Evolutionary conservation across 2,329 filamentous ascomycete genomes (phyloP).

Genomic region (Tympanopsis confertula): DNA sequence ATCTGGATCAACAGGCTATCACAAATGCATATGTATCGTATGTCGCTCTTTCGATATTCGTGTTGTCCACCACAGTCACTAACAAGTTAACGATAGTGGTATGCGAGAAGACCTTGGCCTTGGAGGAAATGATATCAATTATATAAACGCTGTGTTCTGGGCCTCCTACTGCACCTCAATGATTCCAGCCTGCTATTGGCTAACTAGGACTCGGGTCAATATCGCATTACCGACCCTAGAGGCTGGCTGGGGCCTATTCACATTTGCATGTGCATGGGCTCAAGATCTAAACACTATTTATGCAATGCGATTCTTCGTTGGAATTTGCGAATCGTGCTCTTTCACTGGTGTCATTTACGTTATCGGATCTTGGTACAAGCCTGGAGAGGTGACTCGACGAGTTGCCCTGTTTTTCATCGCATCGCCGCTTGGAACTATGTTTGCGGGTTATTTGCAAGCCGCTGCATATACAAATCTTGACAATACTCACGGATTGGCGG

Average conservation of each 20-base stretch:
- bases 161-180: conserved; percentile 25
- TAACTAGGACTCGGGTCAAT: conserved; percentile 15
- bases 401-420: conserved; percentile 17
- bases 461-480: conserved; percentile 17
- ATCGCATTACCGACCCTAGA: conserved; percentile 10
- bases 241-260: conserved; percentile 11
- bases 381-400: conserved; percentile 17
- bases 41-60: conserved; percentile 2
- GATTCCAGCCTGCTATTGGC: conserved; percentile 24
- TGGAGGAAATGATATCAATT: conserved; percentile 1
- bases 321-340: conserved; percentile 12
- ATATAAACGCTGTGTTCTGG: conserved; percentile 12
- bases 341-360: conserved; percentile 22
- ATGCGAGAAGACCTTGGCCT: not conserved
- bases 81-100: not conserved
- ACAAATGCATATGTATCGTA: conserved; percentile 23
- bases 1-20: conserved; percentile 22
- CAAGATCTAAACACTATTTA: not conserved
- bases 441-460: conserved; percentile 18
- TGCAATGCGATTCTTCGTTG: not conserved
- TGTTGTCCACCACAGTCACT: no score
- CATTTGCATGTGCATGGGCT: conserved; percentile 11
- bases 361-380: conserved; percentile 28
- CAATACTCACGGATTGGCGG: conserved; percentile 10
- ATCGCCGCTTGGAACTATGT: conserved; percentile 16